phyloP scores from a whole-genome alignment of 2,329 filamentous ascomycete species.

The Colletotrichum tabaci region DNA sequence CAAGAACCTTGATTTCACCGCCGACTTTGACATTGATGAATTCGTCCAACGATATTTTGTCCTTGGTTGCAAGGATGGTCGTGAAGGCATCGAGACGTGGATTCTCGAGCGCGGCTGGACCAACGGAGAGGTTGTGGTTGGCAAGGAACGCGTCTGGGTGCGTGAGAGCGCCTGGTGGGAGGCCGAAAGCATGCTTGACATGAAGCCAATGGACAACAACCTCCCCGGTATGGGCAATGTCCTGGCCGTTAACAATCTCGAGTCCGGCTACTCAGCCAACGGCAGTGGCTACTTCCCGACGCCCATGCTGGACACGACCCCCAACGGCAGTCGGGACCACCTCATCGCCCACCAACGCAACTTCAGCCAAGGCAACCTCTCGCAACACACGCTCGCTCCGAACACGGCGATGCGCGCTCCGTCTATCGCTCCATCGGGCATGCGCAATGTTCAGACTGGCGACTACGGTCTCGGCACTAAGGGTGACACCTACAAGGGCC shows the following conservation, averaged over 20 bases:
- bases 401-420: conserved; percentile 62
- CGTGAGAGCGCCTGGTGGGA: conserved; percentile 97
- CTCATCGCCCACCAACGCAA: conserved; percentile 73
- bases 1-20: conserved; percentile 93
- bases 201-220: conserved; percentile 75
- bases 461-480: conserved; percentile 93
- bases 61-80: conserved; percentile 90
- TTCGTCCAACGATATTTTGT: conserved; percentile 86
- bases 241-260: conserved; percentile 70
- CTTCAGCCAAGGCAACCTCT: conserved; percentile 69
- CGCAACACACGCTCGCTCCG: conserved; percentile 66
- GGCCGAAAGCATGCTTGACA: conserved; percentile 94
- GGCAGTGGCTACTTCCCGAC: conserved; percentile 80
- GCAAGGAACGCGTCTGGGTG: conserved; percentile 95
- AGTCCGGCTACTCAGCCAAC: conserved; percentile 79
- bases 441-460: conserved; percentile 72
- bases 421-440: conserved; percentile 72
- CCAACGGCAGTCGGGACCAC: conserved; percentile 81
- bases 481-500: conserved; percentile 82
- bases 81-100: conserved; percentile 95
- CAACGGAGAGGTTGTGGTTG: conserved; percentile 95
- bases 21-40: conserved; percentile 95
- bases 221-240: conserved; percentile 50
- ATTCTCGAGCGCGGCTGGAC: conserved; percentile 96
- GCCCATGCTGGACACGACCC: conserved; percentile 71